Base-by-base conservation (phyloP, 768 basidiomycete genomes). In the Cantharellus cinnabarinus region DNA sequence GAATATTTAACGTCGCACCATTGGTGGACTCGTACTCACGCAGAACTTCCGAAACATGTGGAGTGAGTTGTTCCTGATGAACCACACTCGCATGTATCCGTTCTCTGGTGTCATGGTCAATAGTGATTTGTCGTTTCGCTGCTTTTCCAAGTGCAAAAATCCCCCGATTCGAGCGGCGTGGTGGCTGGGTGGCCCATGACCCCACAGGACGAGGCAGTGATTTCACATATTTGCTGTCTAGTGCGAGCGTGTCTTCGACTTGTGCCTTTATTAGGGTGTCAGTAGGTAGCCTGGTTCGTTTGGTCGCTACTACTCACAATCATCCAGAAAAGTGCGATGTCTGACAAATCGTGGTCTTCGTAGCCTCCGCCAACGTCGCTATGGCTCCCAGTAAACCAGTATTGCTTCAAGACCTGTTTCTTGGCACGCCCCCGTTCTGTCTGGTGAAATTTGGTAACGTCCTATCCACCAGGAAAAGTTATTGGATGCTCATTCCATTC, bases 261-360 rank as follows among this genome's bases (percentile, higher is more conserved):
- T 57, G 15, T 14, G 44, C 58, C 63, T 59, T 15, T 40, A 10
- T 14, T 10, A 10, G 14, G 56, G 38, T 5, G 35, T 57, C 38
- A 57, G 34, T 42, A 5, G 35, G 38, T 15, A 57, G 41, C 15
- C 15, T 5, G 14, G 41, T 40, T 15, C 14, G 14, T 7, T 41
- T 15, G 41, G 40, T 15, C 5, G 5, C 14, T 54, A 14, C 38
- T 5, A 2, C 58, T 5, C 40, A 58, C 58, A 5, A 34, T 39
- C 58, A 58, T 58, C 58, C 58, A 58, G 50, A 58, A 7, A 20
- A 58, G 54, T 5, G 58, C 51, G 15, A 58, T 7, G 57, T 58
- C 58, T 5, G 58, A 52, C 14, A 58, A 39, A 10, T 57, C 58
- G 51, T 58, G 58, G 38, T 58, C n/a, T 56, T 52, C 54, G 37